Evolutionary conservation across 106 monocot species (phyloP), one percentile per base, ranked within the genome.

Genomic region (Iris macrosiphon): DNA sequence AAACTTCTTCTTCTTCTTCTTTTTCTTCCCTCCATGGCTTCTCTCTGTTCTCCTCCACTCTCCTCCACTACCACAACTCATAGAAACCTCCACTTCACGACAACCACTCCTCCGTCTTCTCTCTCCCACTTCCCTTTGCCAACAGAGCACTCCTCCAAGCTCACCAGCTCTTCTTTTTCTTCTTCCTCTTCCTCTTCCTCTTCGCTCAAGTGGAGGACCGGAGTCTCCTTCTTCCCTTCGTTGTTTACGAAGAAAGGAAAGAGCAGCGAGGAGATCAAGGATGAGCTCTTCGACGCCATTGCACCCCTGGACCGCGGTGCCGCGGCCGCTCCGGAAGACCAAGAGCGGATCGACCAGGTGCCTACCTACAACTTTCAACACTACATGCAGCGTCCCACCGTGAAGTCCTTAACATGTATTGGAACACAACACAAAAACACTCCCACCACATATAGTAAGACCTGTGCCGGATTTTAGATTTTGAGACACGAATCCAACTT

Each of bases 281-380:
- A 83, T 49, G 89, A 96, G 69, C 72, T 96, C 30, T 60, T 96
- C 8, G 81, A 76, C 29, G 85, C 85, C 10, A 89, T 96, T 55
- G 76, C 64, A 3, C 77, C 89, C 18, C 74, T 96, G 34, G 95
- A 89, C 40, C 95, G 95, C 20, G 95, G 95, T 26, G 89, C 89
- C 21, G 82, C 79, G 4, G 89, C 85, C 33, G 57, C 79, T 0
- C 65, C 74, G 7, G 85, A 83, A 32, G 95, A 96, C 57, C 66
- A 72, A 52, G 79, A 82, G 15, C 59, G 70, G 23, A 54, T 92
- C 65, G 92, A 92, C 21, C 61, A 79, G 91, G 91, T 81, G 1
- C 18, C 29, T 28, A 11, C 29, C 3, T 42, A 7, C 2, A 19
- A 7, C 9, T 45, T 3, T 12, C 40, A 10, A 15, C 4, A n/a